Evolutionary conservation across 495 filamentous ascomycete genomes (phyloP).

Genomic region (Staphylotrichum tortipilum): DNA sequence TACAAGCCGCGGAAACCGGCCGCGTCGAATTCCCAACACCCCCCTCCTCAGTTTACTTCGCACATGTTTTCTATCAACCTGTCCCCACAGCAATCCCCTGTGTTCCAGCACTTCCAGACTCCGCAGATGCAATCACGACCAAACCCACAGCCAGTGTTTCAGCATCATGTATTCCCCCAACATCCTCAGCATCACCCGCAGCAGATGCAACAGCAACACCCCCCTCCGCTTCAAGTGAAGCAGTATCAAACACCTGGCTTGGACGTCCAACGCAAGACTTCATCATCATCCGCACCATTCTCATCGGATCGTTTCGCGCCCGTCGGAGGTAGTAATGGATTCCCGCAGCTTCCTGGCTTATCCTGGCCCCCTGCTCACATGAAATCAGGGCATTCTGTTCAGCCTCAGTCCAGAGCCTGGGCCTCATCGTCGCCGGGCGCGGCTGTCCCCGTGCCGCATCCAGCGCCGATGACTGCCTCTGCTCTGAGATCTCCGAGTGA

Average conservation of each 20-base stretch:
- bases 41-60: conserved; percentile 25
- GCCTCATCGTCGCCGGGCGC: conserved; percentile 16
- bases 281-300: conserved; percentile 17
- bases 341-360: conserved; percentile 31
- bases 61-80: conserved; percentile 34
- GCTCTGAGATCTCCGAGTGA: conserved; percentile 19
- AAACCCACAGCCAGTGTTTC: conserved; percentile 6
- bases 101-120: conserved; percentile 12
- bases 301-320: conserved; percentile 30
- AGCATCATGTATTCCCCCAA: conserved; percentile 9
- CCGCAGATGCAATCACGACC: conserved; percentile 6
- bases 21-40: conserved; percentile 19
- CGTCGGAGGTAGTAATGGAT: conserved; percentile 34
- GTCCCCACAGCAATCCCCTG: conserved; percentile 8
- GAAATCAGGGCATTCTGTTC: conserved; percentile 28
- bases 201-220: conserved; percentile 6
- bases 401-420: conserved; percentile 25
- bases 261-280: conserved; percentile 13
- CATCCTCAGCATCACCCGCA: conserved; percentile 8
- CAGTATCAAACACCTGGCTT: conserved; percentile 14
- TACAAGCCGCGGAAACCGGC: conserved; percentile 44
- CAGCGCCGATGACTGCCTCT: conserved; percentile 23
- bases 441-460: conserved; percentile 12
- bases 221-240: conserved; percentile 11
- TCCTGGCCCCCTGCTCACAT: conserved; percentile 31